Evolutionary conservation across 257 asterid species (phyloP), one percentile per base, ranked within the genome.

Genomic region (Jaltomata sinuosa): DNA sequence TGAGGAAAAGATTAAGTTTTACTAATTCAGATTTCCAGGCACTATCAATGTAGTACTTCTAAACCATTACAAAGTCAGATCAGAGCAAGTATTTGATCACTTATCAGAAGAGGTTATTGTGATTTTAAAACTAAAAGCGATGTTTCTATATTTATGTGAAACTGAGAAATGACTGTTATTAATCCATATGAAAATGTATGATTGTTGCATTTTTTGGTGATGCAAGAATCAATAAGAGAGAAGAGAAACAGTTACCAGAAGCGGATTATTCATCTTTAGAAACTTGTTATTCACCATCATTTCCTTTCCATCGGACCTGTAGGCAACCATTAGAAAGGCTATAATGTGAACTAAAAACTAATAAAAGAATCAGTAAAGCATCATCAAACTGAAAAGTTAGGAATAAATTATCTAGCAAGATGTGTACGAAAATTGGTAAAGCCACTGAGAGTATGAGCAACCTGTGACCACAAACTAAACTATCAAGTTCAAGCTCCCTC

Each of bases 301-400:
- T 89, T 89, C 94, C 85, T 89, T 92, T 82, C 99, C 99, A 85
- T 96, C 98, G 57, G 96, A 86, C 93, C 99, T 96, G 81, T 9
- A 84, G 68, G 22, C 85, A 87, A 86, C 74, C 79, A 84, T 12
- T 67, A 82, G 71, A 82, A 27, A 38, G 79, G 64, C n/a, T 50
- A 31, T 18, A 10, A 54, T 31, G 11, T 68, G 1, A 2, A 68
- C 31, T 34, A 82, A 68, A 74, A 74, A 74, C 57, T 74, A 74
- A 74, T 74, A 47, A 45, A 74, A 40, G 55, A 72, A 72, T 72
- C n/a, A 72, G n/a, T 36, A 40, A n/a, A 45, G 57, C 11, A 45
- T 22, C 45, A 65, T 74, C 53, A 29, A 45, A 74, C 22, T 22
- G 80, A 74, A 74, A 45, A 45, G 52, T 14, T 22, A 42, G 22